Base-by-base conservation (phyloP, 129 eudicot genomes). In the Deinandra increscens region DNA sequence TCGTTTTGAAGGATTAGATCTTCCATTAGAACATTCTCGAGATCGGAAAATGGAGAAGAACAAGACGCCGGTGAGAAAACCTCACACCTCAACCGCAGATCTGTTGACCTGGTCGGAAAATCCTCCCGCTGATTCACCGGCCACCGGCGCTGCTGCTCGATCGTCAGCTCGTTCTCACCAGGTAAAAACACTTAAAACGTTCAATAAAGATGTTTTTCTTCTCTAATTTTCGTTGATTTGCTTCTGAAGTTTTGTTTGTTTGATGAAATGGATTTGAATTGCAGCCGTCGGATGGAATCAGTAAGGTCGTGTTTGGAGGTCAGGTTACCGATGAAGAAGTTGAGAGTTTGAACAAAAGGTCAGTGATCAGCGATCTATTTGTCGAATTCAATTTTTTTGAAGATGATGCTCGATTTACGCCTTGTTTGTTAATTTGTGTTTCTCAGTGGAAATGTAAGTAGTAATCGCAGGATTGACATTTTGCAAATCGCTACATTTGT, bases 281-380 rank as follows among this genome's bases (percentile, higher is more conserved):
- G 45, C 91, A 91, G 97, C 96, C 97, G 71, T 91, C 97, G 51
- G 97, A 91, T 91, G 96, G 97, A 69, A 91, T 91, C 75, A 83
- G 97, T 45, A 91, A 91, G 75, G 95, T 85, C 12, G 95, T 91
- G 85, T 91, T 91, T 73, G 97, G 97, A 60, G 97, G 97, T 36
- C 97, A 87, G 81, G 97, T 91, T 23, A 91, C 97, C 5, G 97
- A 91, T 74, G 97, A 91, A 78, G 97, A 91, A 74, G 95, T 85
- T 37, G 95, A 91, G 84, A 79, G 83, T 74, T 78, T 91, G 84
- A 85, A 83, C 74, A 91, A 83, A 69, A 87, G 95, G 97, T 91
- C 2, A 38, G 61, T 84, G 87, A 68, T 91, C 2, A 38, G 61
- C 81, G 87, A 68, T 68, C 60, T 72, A 73, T 89, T 60, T 12